Evolutionary conservation across 495 filamentous ascomycete genomes (phyloP), one percentile per base, ranked within the genome.

Genomic region (Penicillium pulvis): DNA sequence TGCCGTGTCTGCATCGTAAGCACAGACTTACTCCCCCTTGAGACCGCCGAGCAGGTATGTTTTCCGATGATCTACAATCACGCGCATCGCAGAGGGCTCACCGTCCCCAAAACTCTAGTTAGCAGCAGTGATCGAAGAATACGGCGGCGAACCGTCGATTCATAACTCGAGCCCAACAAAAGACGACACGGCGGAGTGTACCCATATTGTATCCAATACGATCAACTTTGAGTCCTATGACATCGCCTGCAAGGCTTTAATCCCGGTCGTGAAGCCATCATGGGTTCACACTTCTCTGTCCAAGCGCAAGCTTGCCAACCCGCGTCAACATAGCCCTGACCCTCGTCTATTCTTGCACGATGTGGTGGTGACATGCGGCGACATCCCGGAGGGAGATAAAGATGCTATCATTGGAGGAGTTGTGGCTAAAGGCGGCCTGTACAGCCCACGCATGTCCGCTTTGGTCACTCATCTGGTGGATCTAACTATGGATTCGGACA

Each of bases 331-430:
- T 65, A 97, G 87, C 43, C 94, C 94, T 0, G 95, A 99, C 64
- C 93, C 94, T 8, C 81, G 87, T 41, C 85, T 96, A 60, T 92
- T 96, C 72, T 89, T 98, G 75, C 91, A 89, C 46, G 87, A 89
- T 61, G 86, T 96, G 45, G 80, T 89, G 11, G 72, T 94, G 3
- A 86, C 86, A 19, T 91, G 87, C 63, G 86, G 83, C 4, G 91
- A 95, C 59, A 85, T 99, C 47, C 94, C 94, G 5, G 74, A 83
- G n/a, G 87, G 84, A 12, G 94, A 99, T 73, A 89, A 92, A 68
- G 93, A 98, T 72, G 88, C 91, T 0, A 97, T 99, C 53, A 85
- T 89, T 49, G 94, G 92, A 3, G 94, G 91, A 5, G 90, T 96
- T 5, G 73, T 95, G 59, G 93, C 95, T 0, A 88, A 95, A 75